Evolutionary conservation across 2,329 filamentous ascomycete genomes (phyloP).

Genomic region (Lasiodiplodia hormozganensis): DNA sequence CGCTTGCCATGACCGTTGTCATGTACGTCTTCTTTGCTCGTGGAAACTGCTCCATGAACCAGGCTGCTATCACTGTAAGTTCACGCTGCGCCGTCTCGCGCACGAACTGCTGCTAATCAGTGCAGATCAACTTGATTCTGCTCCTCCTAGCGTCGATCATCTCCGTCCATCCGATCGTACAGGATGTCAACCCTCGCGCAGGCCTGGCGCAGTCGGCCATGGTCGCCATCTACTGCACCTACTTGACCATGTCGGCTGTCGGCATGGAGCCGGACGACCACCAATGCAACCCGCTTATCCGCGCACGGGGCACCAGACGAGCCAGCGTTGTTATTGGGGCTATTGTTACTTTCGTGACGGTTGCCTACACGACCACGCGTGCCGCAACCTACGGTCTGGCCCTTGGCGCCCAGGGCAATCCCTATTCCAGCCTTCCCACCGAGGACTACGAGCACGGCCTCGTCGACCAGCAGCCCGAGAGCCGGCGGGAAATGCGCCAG

Average conservation of each 20-base stretch:
- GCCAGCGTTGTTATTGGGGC: slow-evolving; percentile 92
- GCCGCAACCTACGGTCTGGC: slow-evolving; percentile 90
- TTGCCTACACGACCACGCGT: slow-evolving; percentile 96
- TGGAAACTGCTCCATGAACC: slow-evolving; percentile 89
- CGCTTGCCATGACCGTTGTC: slow-evolving; percentile 90
- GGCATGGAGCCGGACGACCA: slow-evolving; percentile 98
- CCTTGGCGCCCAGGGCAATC: slow-evolving; percentile 67
- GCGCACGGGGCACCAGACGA: slow-evolving; percentile 83
- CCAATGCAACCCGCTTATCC: slow-evolving; percentile 90
- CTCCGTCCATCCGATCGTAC: slow-evolving; percentile 87
- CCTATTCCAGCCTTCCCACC: slow-evolving; percentile 66
- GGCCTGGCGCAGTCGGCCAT: slow-evolving; percentile 97
- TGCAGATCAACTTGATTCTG: slow-evolving; percentile 79
- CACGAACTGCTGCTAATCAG: slow-evolving; percentile 3
- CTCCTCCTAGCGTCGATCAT: slow-evolving; percentile 81
- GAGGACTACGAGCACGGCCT: slow-evolving; percentile 83
- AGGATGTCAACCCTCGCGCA: slow-evolving; percentile 90
- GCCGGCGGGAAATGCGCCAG: slow-evolving; percentile 87
- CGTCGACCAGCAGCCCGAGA: slow-evolving; percentile 82
- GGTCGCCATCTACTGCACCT: slow-evolving; percentile 97
- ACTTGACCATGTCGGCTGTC: slow-evolving; percentile 96
- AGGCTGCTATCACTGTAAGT: slow-evolving; percentile 78
- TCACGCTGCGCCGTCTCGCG: slow-evolving; percentile 47
- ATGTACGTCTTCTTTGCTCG: slow-evolving; percentile 97
- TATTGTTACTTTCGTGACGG: slow-evolving; percentile 93